These are phyloP conservation scores for Hebeloma cylindrosporum DNA, from an alignment of 768 basidiomycete species.

Conservation along the genomic window DNA sequence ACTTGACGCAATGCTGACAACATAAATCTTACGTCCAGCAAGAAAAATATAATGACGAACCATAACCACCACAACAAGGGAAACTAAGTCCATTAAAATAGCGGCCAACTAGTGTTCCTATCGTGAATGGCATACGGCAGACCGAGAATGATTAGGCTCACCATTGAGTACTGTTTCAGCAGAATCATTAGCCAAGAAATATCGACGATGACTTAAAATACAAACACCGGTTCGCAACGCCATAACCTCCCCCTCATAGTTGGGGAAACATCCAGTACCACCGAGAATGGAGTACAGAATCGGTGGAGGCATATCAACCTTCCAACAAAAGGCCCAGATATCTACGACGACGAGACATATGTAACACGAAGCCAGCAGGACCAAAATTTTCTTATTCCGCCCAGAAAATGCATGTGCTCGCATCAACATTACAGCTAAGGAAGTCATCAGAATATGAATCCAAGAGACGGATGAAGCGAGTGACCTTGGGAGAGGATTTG, in stretches of 20 bases:
- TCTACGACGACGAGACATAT: conserved; percentile 29
- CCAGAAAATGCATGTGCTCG: conserved; percentile 44
- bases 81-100: conserved; percentile 35
- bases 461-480: not conserved
- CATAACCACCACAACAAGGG: conserved; percentile 31
- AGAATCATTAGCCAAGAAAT: conserved; percentile 7
- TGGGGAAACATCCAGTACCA: conserved; percentile 38
- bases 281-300: conserved; percentile 21
- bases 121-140: not conserved
- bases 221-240: conserved; percentile 34
- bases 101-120: conserved; percentile 28
- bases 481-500: conserved; percentile 41
- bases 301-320: conserved; percentile 22
- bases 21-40: not conserved
- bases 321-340: conserved; percentile 36
- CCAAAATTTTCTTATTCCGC: conserved; percentile 28
- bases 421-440: conserved; percentile 42
- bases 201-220: conserved; percentile 5
- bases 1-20: conserved; percentile 25
- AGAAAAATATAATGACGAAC: conserved; percentile 19
- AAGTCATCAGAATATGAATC: not conserved
- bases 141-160: not conserved
- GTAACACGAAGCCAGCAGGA: conserved; percentile 29
- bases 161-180: conserved; percentile 20
- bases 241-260: conserved; percentile 30